Conservation (phyloP, 768 basidiomycete genomes). For the Dioszegia aurantiaca region DNA sequence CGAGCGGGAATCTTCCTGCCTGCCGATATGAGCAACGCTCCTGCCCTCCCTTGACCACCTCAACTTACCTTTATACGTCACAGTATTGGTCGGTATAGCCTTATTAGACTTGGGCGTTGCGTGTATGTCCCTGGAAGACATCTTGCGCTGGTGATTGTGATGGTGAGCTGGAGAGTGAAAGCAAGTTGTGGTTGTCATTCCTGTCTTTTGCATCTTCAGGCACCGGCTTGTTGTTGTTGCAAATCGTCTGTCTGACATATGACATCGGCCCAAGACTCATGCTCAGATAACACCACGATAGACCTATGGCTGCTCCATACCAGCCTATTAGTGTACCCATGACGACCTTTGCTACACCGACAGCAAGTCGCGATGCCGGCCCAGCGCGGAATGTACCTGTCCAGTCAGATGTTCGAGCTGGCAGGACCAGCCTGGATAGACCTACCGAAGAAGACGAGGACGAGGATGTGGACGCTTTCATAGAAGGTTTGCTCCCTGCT, state of each 20-base stretch:
- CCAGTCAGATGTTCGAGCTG: too few species aligned
- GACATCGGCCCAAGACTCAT: too few species aligned
- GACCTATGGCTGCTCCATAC: background rate
- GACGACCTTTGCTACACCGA: background rate
- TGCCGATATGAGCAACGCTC: constrained; percentile 9
- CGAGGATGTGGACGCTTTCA: constrained; percentile 19
- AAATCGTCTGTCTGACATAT: too few species aligned
- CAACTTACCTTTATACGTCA: constrained; percentile 40
- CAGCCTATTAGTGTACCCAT: background rate
- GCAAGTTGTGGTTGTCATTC: too few species aligned
- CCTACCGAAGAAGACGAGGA: constrained; percentile 12
- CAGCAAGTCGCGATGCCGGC: background rate
- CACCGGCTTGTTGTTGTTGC: background rate
- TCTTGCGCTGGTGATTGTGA: background rate
- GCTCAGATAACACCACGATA: background rate
- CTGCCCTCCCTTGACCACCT: background rate
- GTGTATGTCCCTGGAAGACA: background rate
- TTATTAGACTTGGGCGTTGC: constrained; percentile 21
- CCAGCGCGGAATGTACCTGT: too few species aligned
- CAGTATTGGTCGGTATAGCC: constrained; percentile 42
- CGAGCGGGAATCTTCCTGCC: constrained; percentile 40
- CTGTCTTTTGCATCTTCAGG: too few species aligned
- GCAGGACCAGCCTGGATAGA: background rate
- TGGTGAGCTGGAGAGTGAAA: too few species aligned
- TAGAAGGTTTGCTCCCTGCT: constrained; percentile 5